Evolutionary conservation across 2,329 filamentous ascomycete genomes (phyloP).

Genomic region (Tolypocladium sp.): DNA sequence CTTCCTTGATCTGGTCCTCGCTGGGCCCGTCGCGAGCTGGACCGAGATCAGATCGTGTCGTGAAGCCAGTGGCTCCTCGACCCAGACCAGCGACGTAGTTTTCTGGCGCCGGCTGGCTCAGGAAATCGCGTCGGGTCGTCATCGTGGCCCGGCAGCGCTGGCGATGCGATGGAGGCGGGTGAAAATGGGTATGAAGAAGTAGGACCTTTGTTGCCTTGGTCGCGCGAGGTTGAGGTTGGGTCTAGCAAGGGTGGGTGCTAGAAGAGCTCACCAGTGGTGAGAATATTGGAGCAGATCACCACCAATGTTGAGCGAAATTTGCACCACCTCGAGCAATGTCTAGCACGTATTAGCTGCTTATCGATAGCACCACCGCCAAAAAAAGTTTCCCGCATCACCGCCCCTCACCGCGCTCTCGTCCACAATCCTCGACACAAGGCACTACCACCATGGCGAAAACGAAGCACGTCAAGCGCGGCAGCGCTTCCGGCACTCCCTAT

Average conservation of each 20-base stretch:
- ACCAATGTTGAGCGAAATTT: rapidly evolving
- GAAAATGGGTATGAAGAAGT: background rate
- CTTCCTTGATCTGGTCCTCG: slow-evolving; percentile 97
- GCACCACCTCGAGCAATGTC: background rate
- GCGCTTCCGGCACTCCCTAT: slow-evolving; percentile 32
- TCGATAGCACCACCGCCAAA: slow-evolving; percentile 11
- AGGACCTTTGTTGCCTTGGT: background rate
- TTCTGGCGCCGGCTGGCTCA: slow-evolving; percentile 76
- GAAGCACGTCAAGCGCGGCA: slow-evolving; percentile 42
- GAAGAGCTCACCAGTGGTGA: background rate
- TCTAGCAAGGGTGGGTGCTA: slow-evolving; percentile 1
- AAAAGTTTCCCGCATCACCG: slow-evolving; percentile 10
- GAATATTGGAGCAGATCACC: background rate
- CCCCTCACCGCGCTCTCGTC: slow-evolving; percentile 5
- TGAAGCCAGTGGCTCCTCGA: slow-evolving; percentile 96
- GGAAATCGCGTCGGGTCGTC: slow-evolving; percentile 67
- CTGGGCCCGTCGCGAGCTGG: slow-evolving; percentile 91
- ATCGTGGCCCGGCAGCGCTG: slow-evolving; percentile 23
- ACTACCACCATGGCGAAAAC: slow-evolving; percentile 41
- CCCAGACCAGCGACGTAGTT: slow-evolving; percentile 95
- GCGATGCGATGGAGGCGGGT: background rate
- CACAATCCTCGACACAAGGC: background rate
- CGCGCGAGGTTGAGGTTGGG: background rate
- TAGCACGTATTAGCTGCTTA: slow-evolving; percentile 3
- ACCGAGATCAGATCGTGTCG: slow-evolving; percentile 90